A percentile compares a stretch with the other conserved stretches of the same genome.
Conservation (phyloP, 768 basidiomycete species). For the Floccularia luteovirens region DNA sequence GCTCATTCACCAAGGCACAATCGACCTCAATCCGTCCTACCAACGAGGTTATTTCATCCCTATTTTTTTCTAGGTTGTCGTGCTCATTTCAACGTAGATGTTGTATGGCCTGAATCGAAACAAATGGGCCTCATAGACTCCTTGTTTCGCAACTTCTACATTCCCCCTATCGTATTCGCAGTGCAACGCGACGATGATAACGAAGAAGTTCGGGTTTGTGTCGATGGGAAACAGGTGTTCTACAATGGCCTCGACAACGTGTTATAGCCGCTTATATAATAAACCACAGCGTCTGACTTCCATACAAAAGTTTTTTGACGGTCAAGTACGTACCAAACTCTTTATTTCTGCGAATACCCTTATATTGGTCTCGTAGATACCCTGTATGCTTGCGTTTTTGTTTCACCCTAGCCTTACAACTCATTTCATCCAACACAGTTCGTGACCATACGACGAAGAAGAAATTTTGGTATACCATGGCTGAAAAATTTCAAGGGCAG, state of each 20-base stretch:
- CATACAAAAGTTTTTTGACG: slow-evolving; percentile 70
- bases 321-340: slow-evolving; percentile 41
- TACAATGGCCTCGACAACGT: too few species aligned
- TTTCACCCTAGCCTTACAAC: not conserved
- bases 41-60: slow-evolving; percentile 49
- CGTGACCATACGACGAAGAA: slow-evolving; percentile 51
- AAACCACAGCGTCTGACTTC: slow-evolving; percentile 58
- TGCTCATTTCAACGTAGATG: slow-evolving; percentile 31
- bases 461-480: slow-evolving; percentile 52
- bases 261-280: too few species aligned
- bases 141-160: slow-evolving; percentile 68
- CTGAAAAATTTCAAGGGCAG: slow-evolving; percentile 32
- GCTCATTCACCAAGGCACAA: slow-evolving; percentile 59
- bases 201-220: slow-evolving; percentile 51
- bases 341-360: slow-evolving; percentile 2
- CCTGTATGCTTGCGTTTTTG: slow-evolving; percentile 30
- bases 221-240: slow-evolving; percentile 80
- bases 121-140: slow-evolving; percentile 72
- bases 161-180: slow-evolving; percentile 77
- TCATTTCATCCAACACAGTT: slow-evolving; percentile 31
- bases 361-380: slow-evolving; percentile 30
- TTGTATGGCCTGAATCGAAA: slow-evolving; percentile 71
- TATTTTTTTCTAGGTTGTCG: not conserved
- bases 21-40: slow-evolving; percentile 67
- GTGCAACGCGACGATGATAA: slow-evolving; percentile 46